Evolutionary conservation across 225 moss, liverwort and hornwort genomes (phyloP).

Genomic region (Sphagnum contortum): DNA sequence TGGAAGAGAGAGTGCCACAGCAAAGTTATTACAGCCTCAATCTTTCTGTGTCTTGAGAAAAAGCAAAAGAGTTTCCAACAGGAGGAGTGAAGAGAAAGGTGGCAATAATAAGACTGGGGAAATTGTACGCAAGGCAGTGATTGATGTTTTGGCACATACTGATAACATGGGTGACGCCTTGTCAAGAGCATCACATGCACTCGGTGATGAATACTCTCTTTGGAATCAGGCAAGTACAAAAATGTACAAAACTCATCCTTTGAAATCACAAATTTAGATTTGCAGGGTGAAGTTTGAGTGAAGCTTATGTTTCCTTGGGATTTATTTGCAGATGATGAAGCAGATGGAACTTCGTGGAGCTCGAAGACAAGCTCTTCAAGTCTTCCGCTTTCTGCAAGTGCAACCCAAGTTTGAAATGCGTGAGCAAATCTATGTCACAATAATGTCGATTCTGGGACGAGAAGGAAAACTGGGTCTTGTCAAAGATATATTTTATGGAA

Average conservation of each 20-base stretch:
- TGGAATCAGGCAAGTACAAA: constrained; percentile 73
- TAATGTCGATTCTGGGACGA: constrained; percentile 79
- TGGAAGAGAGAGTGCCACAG: no score
- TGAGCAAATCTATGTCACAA: constrained; percentile 73
- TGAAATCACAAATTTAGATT: no score
- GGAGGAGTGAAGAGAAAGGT: no score
- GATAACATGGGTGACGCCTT: constrained; percentile 49
- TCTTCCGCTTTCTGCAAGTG: constrained; percentile 61
- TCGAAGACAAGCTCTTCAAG: constrained; percentile 79
- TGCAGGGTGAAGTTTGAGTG: no score
- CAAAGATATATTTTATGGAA: constrained; percentile 69
- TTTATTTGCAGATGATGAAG: constrained; percentile 73
- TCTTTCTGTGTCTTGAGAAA: no score
- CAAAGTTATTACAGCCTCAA: no score
- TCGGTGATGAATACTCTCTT: constrained; percentile 51
- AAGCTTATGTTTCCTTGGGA: no score
- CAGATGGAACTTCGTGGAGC: constrained; percentile 83
- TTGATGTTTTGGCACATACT: constrained; percentile 62
- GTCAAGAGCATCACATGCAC: constrained; percentile 29
- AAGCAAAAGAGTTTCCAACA: no score
- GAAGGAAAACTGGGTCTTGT: constrained; percentile 82
- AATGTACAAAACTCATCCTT: neutral
- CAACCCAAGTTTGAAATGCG: constrained; percentile 32
- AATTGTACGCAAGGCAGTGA: constrained; percentile 70
- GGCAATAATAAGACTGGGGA: constrained; percentile 17